Percentiles rank a stretch among this genome's conserved stretches.
Evolutionary conservation across 768 basidiomycete genomes (phyloP).

Genomic region (Leccinum olivaceopallidum): DNA sequence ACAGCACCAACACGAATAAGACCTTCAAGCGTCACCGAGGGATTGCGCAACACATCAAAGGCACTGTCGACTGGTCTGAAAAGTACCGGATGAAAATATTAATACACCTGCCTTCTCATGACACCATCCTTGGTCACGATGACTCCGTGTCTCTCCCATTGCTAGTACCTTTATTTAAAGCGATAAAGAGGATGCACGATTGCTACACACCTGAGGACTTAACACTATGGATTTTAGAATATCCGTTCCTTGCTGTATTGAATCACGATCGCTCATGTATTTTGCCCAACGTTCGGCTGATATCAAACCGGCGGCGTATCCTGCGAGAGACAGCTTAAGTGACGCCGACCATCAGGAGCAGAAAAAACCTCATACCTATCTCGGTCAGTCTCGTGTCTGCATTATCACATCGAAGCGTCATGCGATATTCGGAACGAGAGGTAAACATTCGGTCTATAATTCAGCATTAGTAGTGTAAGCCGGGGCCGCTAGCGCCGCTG

Average conservation of each 20-base stretch:
- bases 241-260: slow-evolving; percentile 24
- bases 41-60: slow-evolving; percentile 69
- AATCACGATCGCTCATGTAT: too few species aligned
- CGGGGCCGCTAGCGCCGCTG: not conserved
- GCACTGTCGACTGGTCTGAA: slow-evolving; percentile 48
- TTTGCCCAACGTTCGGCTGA: too few species aligned
- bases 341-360: not conserved
- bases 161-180: slow-evolving; percentile 26
- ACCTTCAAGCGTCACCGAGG: slow-evolving; percentile 44
- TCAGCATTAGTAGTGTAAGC: not conserved
- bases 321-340: not conserved
- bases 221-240: slow-evolving; percentile 35
- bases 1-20: slow-evolving; percentile 48
- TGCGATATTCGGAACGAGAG: slow-evolving; percentile 85
- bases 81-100: not conserved
- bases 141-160: slow-evolving; percentile 45
- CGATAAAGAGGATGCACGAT: too few species aligned
- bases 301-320: too few species aligned
- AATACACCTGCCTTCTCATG: slow-evolving; percentile 39
- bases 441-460: slow-evolving; percentile 91
- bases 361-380: slow-evolving; percentile 48
- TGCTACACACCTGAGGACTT: slow-evolving; percentile 42
- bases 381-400: slow-evolving; percentile 82
- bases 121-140: slow-evolving; percentile 43
- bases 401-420: slow-evolving; percentile 87